A percentile compares a stretch with the other conserved stretches of the same genome.
Conservation (phyloP, 495 filamentous ascomycete genomes). For the Achaetomiella virescens region DNA sequence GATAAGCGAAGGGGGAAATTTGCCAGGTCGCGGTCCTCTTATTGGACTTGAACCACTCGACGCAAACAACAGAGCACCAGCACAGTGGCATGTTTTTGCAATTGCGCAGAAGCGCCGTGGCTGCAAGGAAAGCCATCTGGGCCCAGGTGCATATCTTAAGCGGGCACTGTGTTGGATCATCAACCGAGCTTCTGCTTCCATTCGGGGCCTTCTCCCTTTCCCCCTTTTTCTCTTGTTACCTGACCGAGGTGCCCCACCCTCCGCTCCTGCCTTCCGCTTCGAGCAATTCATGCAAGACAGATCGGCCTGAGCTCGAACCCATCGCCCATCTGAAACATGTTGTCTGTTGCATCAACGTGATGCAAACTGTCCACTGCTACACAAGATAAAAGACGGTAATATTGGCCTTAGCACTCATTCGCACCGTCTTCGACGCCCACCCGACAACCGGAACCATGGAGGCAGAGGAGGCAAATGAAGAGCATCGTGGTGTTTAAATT, state of each 20-base stretch:
- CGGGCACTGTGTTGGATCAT: not conserved
- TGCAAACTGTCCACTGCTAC: not conserved
- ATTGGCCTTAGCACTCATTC: too few relatives aligned
- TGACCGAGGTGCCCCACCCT: not conserved
- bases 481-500: too few relatives aligned
- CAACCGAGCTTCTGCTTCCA: not conserved
- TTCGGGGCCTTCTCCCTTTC: not conserved
- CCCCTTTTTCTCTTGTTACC: not conserved
- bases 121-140: not conserved
- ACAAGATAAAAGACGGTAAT: not conserved
- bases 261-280: slow-evolving; percentile 2
- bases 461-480: too few relatives aligned
- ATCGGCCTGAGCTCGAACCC: not conserved
- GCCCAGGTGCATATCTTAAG: not conserved
- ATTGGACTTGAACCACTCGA: not conserved
- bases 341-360: slow-evolving; percentile 15
- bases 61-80: not conserved
- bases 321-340: slow-evolving; percentile 20
- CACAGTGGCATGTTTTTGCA: not conserved
- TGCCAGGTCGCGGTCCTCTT: not conserved
- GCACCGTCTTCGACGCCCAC: too few relatives aligned
- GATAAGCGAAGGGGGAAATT: not conserved
- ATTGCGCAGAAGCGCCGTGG: not conserved
- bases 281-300: not conserved
- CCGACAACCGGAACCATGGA: not conserved